Evolutionary conservation across 805 yeast genomes (phyloP), one percentile per base, ranked within the genome.

Genomic region (Candida fluviatilis): DNA sequence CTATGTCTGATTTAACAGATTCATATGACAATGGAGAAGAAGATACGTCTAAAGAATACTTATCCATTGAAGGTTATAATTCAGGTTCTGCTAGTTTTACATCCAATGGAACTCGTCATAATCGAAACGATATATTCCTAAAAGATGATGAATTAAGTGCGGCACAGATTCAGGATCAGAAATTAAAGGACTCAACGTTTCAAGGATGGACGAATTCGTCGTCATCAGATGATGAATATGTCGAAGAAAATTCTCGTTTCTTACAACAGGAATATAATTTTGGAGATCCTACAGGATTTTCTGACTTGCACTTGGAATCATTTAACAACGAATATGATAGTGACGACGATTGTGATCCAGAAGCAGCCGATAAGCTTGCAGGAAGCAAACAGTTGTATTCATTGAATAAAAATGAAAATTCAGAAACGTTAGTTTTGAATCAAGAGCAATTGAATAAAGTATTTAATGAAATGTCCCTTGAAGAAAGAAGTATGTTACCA

Each of bases 141-240:
- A 58, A 52, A 37, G 73, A 68, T 47, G 73, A 67, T 38, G 73
- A 68, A 39, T 55, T 68, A 41, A 61, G 71, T 1, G 49, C 47
- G 24, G 72, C 58, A 24, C 73, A 67, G 42, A 68, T 67, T 36
- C 57, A 52, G 25, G 71, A 67, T 42, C 71, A 61, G 40, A 62
- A 64, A 42, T 40, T 51, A 14, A 60, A 55, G 31, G 72, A 67
- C 35, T 40, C 28, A 18, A 11, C 15, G 11, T 11, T 18, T 14
- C 24, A 24, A 10, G 21, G 23, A 17, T 15, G 15, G 4, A 21
- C 37, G 3, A 41, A 52, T 16, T 32, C 42, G 14, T 14, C 45
- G 33, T 34, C 47, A 45, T 41, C 50, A 8, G 57, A 58, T 24
- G 64, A 57, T 14, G 40, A 46, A 3, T 58, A 62, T 42, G 45